A percentile compares a stretch with the other conserved stretches of the same genome.
Evolutionary conservation across 768 basidiomycete species (phyloP).

Genomic region (Leucocoprinus leucothites): DNA sequence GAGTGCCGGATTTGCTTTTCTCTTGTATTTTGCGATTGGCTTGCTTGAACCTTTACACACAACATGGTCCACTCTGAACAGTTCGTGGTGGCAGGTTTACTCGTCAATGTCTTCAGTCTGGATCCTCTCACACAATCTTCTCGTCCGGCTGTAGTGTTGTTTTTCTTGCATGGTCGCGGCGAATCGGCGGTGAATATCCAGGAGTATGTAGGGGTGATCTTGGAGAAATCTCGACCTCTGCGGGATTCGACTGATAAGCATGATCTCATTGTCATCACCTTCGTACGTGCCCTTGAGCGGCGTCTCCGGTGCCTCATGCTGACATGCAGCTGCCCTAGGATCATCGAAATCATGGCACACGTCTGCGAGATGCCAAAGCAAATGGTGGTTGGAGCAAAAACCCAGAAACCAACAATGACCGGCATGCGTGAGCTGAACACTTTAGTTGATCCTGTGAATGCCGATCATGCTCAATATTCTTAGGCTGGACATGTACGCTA

Average conservation of each 20-base stretch:
- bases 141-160: conserved; percentile 34
- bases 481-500: conserved; percentile 47
- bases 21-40: background rate
- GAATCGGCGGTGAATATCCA: conserved; percentile 28
- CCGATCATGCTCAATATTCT: background rate
- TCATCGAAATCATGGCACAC: conserved; percentile 43
- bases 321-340: conserved; percentile 26
- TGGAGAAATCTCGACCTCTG: conserved; percentile 17
- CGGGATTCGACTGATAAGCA: background rate
- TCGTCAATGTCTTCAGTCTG: conserved; percentile 30
- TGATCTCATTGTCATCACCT: conserved; percentile 33
- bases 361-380: conserved; percentile 27
- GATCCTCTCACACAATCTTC: conserved; percentile 21
- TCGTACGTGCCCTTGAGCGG: conserved; percentile 27
- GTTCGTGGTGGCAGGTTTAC: conserved; percentile 34
- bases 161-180: conserved; percentile 41
- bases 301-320: background rate
- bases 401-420: conserved; percentile 26
- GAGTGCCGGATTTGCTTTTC: background rate
- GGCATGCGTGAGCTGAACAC: conserved; percentile 36
- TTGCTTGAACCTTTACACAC: too few relatives aligned
- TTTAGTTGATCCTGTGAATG: background rate
- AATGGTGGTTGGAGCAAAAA: conserved; percentile 36
- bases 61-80: conserved; percentile 16
- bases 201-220: conserved; percentile 22